Conservation (phyloP, 1,139 yeast species). For the Yamadazyma membranifaciens region DNA sequence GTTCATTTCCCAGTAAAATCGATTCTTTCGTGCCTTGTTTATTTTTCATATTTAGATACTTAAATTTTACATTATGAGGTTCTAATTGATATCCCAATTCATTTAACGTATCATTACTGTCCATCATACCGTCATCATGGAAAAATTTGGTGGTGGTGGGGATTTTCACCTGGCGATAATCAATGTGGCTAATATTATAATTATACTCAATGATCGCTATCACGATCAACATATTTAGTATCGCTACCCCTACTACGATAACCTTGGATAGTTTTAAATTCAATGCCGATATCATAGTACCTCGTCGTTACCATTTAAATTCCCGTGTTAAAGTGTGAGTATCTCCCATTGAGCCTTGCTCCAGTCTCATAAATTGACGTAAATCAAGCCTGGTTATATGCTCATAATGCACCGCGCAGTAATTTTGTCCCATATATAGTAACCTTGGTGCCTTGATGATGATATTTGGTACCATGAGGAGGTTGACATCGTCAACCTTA, state of each 20-base stretch:
- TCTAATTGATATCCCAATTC: slow-evolving; percentile 11
- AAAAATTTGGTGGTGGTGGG: too few relatives aligned
- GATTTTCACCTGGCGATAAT: slow-evolving; percentile 6
- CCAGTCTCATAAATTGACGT: too few relatives aligned
- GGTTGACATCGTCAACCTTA: too few relatives aligned
- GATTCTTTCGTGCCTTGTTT: slow-evolving; percentile 28
- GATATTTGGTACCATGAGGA: too few relatives aligned
- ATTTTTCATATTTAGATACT: slow-evolving; percentile 29
- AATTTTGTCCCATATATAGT: too few relatives aligned
- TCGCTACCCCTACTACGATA: slow-evolving; percentile 9
- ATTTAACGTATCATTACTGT: background rate
- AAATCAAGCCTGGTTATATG: too few relatives aligned
- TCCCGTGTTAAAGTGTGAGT: too few relatives aligned
- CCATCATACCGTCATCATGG: background rate
- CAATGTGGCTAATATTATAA: slow-evolving; percentile 9
- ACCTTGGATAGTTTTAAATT: slow-evolving; percentile 15
- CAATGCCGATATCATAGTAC: slow-evolving; percentile 17
- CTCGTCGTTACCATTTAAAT: background rate
- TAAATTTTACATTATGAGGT: slow-evolving; percentile 32
- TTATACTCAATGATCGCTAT: slow-evolving; percentile 10
- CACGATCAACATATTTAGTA: slow-evolving; percentile 13
- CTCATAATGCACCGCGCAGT: too few relatives aligned
- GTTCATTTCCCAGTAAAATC: slow-evolving; percentile 31
- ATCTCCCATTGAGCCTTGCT: too few relatives aligned
- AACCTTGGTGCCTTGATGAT: background rate